phyloP scores from a whole-genome alignment of 2,329 filamentous ascomycete species.

The Colletotrichum musicola region DNA sequence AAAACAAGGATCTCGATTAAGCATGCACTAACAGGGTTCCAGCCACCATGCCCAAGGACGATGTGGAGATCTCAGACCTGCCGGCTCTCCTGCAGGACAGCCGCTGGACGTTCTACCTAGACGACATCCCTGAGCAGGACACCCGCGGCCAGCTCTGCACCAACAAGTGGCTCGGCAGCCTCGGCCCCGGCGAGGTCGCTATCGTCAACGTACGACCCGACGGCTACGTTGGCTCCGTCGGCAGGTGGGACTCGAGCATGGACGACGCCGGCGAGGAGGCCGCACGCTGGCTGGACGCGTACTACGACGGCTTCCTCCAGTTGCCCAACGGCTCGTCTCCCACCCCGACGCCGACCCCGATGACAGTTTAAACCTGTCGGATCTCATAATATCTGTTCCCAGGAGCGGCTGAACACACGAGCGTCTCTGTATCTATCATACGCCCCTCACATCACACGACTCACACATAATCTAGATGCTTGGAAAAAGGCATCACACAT shows the following conservation, averaged over 20 bases:
- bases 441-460: slow-evolving; percentile 27
- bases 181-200: slow-evolving; percentile 69
- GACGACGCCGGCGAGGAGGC: slow-evolving; percentile 65
- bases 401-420: slow-evolving; percentile 11
- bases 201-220: slow-evolving; percentile 79
- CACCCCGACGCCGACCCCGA: slow-evolving; percentile 30
- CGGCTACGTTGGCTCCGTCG: slow-evolving; percentile 78
- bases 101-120: slow-evolving; percentile 79
- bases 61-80: slow-evolving; percentile 75
- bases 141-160: slow-evolving; percentile 67
- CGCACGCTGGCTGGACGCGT: slow-evolving; percentile 66
- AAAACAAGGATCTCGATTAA: slow-evolving; percentile 29
- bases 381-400: slow-evolving; percentile 8
- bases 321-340: slow-evolving; percentile 50
- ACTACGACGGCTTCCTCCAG: slow-evolving; percentile 68
- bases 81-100: slow-evolving; percentile 73
- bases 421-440: slow-evolving; percentile 28
- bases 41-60: slow-evolving; percentile 71
- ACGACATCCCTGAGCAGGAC: slow-evolving; percentile 71
- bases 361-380: slow-evolving; percentile 23
- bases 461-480: slow-evolving; percentile 29
- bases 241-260: slow-evolving; percentile 64
- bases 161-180: slow-evolving; percentile 76
- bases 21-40: slow-evolving; percentile 13
- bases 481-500: slow-evolving; percentile 18